Conservation (phyloP, 2,329 filamentous ascomycete species). For the Hortaea werneckii region DNA sequence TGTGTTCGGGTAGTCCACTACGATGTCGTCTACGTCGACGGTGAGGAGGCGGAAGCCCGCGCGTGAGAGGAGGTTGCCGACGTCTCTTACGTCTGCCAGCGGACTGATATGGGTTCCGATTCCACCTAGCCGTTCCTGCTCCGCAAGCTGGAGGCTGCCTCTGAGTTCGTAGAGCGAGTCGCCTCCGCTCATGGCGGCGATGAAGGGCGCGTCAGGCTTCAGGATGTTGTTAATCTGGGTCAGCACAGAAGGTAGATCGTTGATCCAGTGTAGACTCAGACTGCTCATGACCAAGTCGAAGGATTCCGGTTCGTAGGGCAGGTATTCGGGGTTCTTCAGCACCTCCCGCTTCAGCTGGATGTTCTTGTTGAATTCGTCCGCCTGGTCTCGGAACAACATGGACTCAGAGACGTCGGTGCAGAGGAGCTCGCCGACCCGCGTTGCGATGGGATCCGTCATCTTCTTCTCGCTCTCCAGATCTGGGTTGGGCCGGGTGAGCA, state of each 20-base stretch:
- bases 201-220: slow-evolving; percentile 83
- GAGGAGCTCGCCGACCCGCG: slow-evolving; percentile 62
- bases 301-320: slow-evolving; percentile 64
- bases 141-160: slow-evolving; percentile 84
- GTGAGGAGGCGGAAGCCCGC: slow-evolving; percentile 94
- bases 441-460: slow-evolving; percentile 55
- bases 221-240: slow-evolving; percentile 76
- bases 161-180: slow-evolving; percentile 90
- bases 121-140: slow-evolving; percentile 82
- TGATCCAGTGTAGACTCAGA: slow-evolving; percentile 91
- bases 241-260: slow-evolving; percentile 79
- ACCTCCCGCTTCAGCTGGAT: slow-evolving; percentile 66
- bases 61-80: slow-evolving; percentile 75
- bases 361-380: slow-evolving; percentile 62
- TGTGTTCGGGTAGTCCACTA: slow-evolving; percentile 84
- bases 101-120: slow-evolving; percentile 86
- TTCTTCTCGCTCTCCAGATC: slow-evolving; percentile 55
- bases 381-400: slow-evolving; percentile 70
- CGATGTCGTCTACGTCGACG: slow-evolving; percentile 92
- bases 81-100: slow-evolving; percentile 80
- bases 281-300: slow-evolving; percentile 90
- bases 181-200: slow-evolving; percentile 92
- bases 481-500: slow-evolving; percentile 53
- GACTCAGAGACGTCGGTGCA: slow-evolving; percentile 72
- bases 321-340: slow-evolving; percentile 60